Evolutionary conservation across 371 early-diverging fungal genomes (phyloP), one percentile per base, ranked within the genome.

Genomic region (Lichtheimia ramosa): DNA sequence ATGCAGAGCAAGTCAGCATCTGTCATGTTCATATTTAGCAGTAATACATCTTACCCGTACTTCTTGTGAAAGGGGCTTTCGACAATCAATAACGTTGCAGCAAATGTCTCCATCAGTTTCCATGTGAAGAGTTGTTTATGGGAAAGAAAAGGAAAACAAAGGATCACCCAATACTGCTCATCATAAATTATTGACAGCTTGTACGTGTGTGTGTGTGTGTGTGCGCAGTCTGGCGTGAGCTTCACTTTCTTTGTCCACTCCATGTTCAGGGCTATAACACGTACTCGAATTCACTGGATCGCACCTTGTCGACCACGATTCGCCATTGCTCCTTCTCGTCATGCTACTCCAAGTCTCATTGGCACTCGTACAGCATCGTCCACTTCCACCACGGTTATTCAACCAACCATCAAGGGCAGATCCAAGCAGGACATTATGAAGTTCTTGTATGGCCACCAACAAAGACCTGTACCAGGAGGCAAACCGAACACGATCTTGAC

Each of bases 31-130:
- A 23, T 27, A 18, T 50, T 14, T 50, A 1, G 16, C 13, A 18
- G 8, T 48, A 2, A 3, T 27, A n/a, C n/a, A 39, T 27, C 21
- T 60, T 65, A 73, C 79, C 61, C 71, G 65, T 18, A 58, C 48
- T 56, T 79, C 80, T 13, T 59, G 43, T 27, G 66, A 58, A 6
- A 82, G 58, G 3, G 70, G 53, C 23, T 75, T 80, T 51, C 89
- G 65, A 62, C 89, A 88, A 49, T 70, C 75, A 0, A 86, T 68
- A 15, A 80, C 70, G 59, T 88, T 88, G 55, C 89, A 88, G 43
- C 81, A 78, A 25, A 88, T 74, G 58, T 79, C 82, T 23, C 65
- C 49, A 46, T 84, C 81, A 59, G 69, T 75, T 27, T 70, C 69
- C n/a, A 50, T 34, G 62, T 63, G 65, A 16, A 16, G 15, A 40